phyloP scores from a whole-genome alignment of 164 flowering plant species.

The Tetrastigma voinierianum region DNA sequence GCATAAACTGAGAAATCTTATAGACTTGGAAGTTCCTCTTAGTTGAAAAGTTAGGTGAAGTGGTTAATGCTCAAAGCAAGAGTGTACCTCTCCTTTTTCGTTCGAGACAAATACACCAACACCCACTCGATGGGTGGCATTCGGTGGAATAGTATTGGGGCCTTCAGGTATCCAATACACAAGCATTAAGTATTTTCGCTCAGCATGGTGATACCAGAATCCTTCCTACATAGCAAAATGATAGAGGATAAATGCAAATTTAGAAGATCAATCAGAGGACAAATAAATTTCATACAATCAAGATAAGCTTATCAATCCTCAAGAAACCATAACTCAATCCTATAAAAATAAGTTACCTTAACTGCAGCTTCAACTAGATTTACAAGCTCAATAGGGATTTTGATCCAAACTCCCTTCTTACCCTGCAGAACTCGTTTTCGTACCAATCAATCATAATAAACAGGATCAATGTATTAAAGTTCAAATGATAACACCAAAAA shows the following conservation, averaged over 20 bases:
- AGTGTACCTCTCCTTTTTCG: constrained; percentile 43
- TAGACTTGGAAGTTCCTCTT: neutral
- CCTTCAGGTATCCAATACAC: constrained; percentile 50
- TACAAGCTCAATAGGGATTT: constrained; percentile 43
- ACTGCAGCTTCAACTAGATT: constrained; percentile 55
- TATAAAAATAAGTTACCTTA: constrained; percentile 28
- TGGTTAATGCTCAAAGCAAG: neutral
- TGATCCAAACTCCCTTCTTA: constrained; percentile 57
- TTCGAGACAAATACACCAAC: constrained; percentile 57
- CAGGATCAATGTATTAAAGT: neutral
- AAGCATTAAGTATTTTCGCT: constrained; percentile 56
- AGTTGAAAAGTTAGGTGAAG: neutral
- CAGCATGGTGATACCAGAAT: constrained; percentile 63
- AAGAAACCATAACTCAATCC: neutral
- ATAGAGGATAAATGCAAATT: neutral
- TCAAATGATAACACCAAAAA: neutral
- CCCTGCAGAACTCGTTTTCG: constrained; percentile 30
- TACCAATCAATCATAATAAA: neutral
- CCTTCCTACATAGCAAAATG: constrained; percentile 39
- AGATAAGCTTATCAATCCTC: neutral
- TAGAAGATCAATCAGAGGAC: neutral
- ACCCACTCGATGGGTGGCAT: constrained; percentile 59
- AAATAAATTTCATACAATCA: neutral
- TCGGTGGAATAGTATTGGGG: constrained; percentile 45
- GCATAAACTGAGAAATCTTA: neutral